Evolutionary conservation across 306 rosid species (phyloP).

Genomic region (Cicer yamashitae): DNA sequence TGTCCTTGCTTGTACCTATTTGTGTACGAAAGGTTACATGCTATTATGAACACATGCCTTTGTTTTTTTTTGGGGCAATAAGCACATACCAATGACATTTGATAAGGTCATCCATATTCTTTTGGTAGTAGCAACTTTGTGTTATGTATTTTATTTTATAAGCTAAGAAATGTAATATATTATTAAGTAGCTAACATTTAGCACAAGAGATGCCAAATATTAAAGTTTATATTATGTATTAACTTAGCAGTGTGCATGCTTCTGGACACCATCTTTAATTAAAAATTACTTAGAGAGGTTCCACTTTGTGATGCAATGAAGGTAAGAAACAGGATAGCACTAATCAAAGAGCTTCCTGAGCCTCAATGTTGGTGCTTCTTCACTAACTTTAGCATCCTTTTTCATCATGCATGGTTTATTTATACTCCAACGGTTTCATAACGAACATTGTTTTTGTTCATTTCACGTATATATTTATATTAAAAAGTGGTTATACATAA

Average conservation of each 20-base stretch:
- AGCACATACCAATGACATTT: no score
- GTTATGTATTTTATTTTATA: not conserved
- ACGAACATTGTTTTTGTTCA: no score
- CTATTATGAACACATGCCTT: no score
- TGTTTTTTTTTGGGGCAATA: no score
- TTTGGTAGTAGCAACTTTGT: slow-evolving; percentile 47
- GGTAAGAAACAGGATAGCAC: not conserved
- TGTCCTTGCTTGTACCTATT: not conserved
- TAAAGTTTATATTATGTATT: not conserved
- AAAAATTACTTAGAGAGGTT: not conserved
- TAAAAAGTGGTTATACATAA: no score
- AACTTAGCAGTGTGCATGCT: slow-evolving; percentile 26
- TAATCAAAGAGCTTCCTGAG: not conserved
- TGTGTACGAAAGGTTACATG: not conserved
- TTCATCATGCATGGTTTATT: not conserved
- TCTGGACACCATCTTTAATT: slow-evolving; percentile 40
- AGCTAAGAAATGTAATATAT: not conserved
- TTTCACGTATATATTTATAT: no score
- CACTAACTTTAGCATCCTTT: not conserved
- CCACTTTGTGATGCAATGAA: not conserved
- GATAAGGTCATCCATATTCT: not conserved
- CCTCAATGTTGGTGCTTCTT: not conserved
- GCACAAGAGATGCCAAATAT: not conserved
- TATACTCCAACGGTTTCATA: not conserved
- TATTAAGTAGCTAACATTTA: not conserved